Evolutionary conservation across 306 rosid species (phyloP).

Genomic region (Cucumis cinereus): DNA sequence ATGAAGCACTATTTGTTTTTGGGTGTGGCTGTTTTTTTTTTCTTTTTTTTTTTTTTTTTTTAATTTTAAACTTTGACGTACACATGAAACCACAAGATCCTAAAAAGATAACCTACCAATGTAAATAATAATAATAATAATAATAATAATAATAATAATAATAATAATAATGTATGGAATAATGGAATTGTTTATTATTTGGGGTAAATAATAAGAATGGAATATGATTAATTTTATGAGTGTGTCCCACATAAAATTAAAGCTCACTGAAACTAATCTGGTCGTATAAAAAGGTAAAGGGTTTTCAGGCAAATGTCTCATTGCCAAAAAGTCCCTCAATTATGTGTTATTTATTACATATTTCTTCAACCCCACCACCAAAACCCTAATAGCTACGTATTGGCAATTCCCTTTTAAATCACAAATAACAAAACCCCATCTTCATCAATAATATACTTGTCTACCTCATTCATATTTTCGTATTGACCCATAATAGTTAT

Average conservation of each 20-base stretch:
- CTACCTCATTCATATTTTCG: neutral
- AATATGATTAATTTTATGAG: neutral
- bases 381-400: neutral
- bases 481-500: neutral
- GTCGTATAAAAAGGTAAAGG: neutral
- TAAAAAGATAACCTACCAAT: neutral
- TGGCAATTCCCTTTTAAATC: conserved; percentile 4
- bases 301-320: neutral
- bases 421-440: neutral
- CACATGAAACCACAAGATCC: neutral
- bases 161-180: neutral
- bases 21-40: neutral
- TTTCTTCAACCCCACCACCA: conserved; percentile 23
- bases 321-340: conserved; percentile 6
- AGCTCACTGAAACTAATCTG: neutral
- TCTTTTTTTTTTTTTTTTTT: too few relatives aligned
- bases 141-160: neutral
- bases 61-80: neutral
- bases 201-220: neutral
- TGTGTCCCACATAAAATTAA: conserved; percentile 1
- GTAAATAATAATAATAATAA: neutral
- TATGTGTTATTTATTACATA: conserved; percentile 7
- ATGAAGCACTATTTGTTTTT: neutral
- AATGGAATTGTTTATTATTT: neutral
- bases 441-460: neutral